Conservation (phyloP, 352 stramenopile species). For the Phytophthora sp. region DNA sequence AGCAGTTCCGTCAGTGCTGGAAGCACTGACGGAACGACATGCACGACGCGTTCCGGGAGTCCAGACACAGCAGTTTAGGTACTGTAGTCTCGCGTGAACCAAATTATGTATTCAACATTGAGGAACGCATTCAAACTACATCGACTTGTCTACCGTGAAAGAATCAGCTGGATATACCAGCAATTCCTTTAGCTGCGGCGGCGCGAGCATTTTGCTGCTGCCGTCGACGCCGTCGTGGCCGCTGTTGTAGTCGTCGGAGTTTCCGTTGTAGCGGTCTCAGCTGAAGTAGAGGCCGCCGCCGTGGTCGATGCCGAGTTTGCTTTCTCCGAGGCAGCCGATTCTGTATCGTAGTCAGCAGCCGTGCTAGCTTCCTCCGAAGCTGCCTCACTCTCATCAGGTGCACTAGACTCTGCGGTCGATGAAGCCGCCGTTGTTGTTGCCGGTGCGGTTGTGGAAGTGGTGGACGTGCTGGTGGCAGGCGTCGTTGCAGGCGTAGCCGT, state of each 20-base stretch:
- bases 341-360: constrained; percentile 20
- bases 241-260: constrained; percentile 8
- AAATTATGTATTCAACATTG: constrained; percentile 15
- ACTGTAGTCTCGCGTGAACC: no score
- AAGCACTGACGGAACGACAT: constrained; percentile 2
- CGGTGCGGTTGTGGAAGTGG: constrained; percentile 6
- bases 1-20: no score
- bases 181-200: constrained; percentile 18
- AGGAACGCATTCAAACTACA: constrained; percentile 23
- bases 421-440: constrained; percentile 9
- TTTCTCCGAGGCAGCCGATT: constrained; percentile 4
- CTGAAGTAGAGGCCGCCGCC: constrained; percentile 9
- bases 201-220: constrained; percentile 17
- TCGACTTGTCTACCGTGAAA: constrained; percentile 8
- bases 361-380: constrained; percentile 13
- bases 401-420: neutral
- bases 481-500: constrained; percentile 4
- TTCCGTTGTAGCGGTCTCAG: constrained; percentile 17
- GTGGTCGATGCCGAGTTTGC: no score
- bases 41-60: neutral
- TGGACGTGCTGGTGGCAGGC: neutral
- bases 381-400: neutral
- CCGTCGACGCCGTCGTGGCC: constrained; percentile 6
- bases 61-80: no score
- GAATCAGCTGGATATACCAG: no score